A percentile compares a stretch with the other conserved stretches of the same genome.
Evolutionary conservation across 208 protist genomes (phyloP).

Genomic region (Acanthamoeba royreba): DNA sequence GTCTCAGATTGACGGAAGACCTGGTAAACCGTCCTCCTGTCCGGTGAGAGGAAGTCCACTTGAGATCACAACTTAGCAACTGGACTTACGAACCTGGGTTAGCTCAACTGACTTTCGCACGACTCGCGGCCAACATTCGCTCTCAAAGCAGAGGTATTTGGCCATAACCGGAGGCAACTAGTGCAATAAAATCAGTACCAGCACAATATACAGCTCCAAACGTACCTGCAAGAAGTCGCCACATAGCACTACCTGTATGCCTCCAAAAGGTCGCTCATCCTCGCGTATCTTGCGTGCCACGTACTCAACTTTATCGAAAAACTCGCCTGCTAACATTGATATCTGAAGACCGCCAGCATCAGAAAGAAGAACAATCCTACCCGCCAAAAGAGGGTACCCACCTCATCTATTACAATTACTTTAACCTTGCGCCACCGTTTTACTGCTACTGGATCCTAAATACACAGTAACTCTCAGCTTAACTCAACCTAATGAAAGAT

Average conservation of each 20-base stretch:
- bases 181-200: background rate
- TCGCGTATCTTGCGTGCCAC: background rate
- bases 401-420: conserved; percentile 1
- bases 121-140: background rate
- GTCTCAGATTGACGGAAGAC: conserved; percentile 28
- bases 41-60: background rate
- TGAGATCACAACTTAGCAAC: background rate
- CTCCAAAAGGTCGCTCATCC: conserved; percentile 20
- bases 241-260: conserved; percentile 36
- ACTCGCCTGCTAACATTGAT: background rate
- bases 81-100: background rate
- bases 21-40: too few relatives aligned
- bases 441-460: background rate
- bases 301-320: conserved; percentile 32
- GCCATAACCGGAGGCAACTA: conserved; percentile 29
- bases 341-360: background rate
- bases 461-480: background rate
- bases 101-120: background rate
- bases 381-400: background rate
- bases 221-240: conserved; percentile 28
- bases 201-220: background rate
- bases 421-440: background rate
- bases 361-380: background rate
- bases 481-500: background rate
- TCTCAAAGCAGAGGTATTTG: background rate